phyloP scores from a whole-genome alignment of 768 basidiomycete genomes.

The Ramaria rubella region DNA sequence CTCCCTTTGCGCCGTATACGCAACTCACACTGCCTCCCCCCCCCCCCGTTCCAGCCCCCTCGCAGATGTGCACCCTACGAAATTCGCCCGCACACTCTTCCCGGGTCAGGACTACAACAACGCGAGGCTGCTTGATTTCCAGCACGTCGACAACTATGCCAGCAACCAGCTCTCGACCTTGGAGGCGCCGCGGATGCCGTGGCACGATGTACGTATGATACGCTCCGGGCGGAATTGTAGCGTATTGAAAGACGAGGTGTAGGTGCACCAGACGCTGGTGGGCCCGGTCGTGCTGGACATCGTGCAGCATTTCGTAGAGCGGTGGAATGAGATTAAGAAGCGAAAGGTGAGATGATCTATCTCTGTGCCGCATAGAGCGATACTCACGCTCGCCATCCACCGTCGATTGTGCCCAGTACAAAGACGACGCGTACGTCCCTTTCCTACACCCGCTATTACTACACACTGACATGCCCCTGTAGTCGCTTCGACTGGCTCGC shows the following conservation, averaged over 20 bases:
- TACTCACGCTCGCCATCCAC: not conserved
- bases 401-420: conserved; percentile 23
- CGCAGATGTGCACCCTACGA: conserved; percentile 86
- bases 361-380: not conserved
- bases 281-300: conserved; percentile 86
- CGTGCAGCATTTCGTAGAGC: conserved; percentile 86
- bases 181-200: conserved; percentile 79
- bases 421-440: conserved; percentile 21
- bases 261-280: conserved; percentile 79
- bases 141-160: conserved; percentile 68
- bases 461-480: no score
- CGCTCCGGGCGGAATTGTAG: conserved; percentile 2
- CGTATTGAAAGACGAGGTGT: not conserved
- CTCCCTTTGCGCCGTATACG: not conserved
- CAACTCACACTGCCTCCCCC: not conserved
- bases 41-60: conserved; percentile 45
- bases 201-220: conserved; percentile 75
- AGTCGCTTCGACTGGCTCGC: conserved; percentile 59
- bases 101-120: conserved; percentile 87
- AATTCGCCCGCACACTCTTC: conserved; percentile 77
- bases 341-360: conserved; percentile 47
- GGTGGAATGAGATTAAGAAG: conserved; percentile 87
- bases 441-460: conserved; percentile 11
- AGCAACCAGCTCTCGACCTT: conserved; percentile 61
- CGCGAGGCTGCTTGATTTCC: conserved; percentile 78